Evolutionary conservation across 768 basidiomycete genomes (phyloP), one percentile per base, ranked within the genome.

Genomic region (Coprinopsis strossmayeri): DNA sequence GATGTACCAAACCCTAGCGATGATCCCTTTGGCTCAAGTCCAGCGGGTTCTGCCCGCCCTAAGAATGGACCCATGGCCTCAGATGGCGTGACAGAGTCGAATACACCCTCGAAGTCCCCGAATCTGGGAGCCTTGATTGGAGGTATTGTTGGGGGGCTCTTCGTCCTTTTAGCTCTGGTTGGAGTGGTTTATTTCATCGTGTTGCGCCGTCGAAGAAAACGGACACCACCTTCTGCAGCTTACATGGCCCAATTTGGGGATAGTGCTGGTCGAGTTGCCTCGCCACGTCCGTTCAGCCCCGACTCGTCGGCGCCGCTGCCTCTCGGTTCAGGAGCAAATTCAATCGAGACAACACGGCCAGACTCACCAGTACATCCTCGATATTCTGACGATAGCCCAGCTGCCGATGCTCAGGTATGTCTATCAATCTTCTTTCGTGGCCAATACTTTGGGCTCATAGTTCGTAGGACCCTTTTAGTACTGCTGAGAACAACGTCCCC

Each of bases 101-200:
- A 34, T 42, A 23, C 9, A n/a, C 17, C 41, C 34, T 46, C 45
- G 38, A 49, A 40, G 18, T 40, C 28, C 15, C 48, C 44, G 13
- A 61, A 69, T 47, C 63, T 64, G 0, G 76, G 72, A 1, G 68
- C 71, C 20, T 73, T 80, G 23, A 69, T 69, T 9, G 79, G 77
- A 26, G 76, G 75, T 15, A 65, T 67, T n/a, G 61, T 74, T 18
- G 74, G 66, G 3, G 75, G 64, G 9, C 38, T 77, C 2, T 59
- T 64, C 5, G 47, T 72, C 12, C 63, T 54, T 2, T 59, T 67
- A 23, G 10, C 35, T 5, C 21, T 69, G 7, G 55, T 45, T 26
- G 45, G 46, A 15, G 30, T 55, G 17, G 3, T 56, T 11, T 43
- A 50, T 11, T 59, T 57, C 40, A 59, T 57, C 53, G 2, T 63